Conservation (phyloP, 208 protist genomes). For the Leishmania braziliensis region DNA sequence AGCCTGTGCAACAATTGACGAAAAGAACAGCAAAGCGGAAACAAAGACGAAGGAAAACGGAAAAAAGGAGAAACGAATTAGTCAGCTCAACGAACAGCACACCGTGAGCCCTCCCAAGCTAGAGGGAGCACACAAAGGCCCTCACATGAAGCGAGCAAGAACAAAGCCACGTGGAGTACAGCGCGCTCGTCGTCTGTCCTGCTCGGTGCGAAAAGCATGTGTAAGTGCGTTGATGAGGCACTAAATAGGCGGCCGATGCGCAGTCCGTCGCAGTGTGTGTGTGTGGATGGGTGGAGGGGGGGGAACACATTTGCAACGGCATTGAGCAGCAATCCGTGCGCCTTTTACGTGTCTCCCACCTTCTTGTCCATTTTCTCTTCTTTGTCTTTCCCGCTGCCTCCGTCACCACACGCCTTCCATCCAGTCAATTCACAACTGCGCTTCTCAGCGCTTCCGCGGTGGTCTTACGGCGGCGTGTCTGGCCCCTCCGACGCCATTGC, state of each 20-base stretch:
- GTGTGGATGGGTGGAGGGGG: no score
- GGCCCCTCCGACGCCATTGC: slow-evolving; percentile 26
- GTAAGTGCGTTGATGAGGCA: not conserved
- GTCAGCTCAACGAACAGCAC: not conserved
- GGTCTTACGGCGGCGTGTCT: slow-evolving; percentile 15
- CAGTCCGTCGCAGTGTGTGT: not conserved
- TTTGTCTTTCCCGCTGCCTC: not conserved
- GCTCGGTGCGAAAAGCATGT: not conserved
- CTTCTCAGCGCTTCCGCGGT: slow-evolving; percentile 4
- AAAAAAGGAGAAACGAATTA: not conserved
- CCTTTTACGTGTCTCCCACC: not conserved
- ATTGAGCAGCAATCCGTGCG: not conserved
- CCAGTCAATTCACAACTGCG: slow-evolving; percentile 13
- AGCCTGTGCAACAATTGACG: not conserved
- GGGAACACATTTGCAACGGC: not conserved
- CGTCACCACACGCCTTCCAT: not conserved
- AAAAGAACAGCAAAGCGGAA: not conserved
- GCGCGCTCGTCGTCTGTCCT: not conserved
- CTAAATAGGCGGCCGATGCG: not conserved
- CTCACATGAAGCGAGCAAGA: no score
- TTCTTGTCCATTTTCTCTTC: not conserved
- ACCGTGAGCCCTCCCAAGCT: not conserved
- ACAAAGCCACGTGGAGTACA: not conserved
- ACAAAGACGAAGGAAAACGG: not conserved
- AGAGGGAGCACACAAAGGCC: not conserved